Evolutionary conservation across 495 filamentous ascomycete genomes (phyloP).

Genomic region (Chaetomium cochliodes): DNA sequence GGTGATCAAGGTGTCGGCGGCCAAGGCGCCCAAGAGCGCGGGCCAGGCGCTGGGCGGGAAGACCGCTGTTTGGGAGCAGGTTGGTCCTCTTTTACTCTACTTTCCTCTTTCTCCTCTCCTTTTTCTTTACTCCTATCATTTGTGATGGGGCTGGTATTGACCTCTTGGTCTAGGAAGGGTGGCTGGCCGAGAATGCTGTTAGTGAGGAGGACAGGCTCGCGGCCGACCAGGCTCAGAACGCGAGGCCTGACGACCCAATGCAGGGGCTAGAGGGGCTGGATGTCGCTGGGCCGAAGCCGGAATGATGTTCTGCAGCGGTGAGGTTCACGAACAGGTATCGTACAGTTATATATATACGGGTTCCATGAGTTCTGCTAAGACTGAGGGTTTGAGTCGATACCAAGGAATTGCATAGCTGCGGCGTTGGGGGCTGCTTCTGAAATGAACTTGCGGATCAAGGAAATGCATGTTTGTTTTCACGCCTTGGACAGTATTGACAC

Average conservation of each 20-base stretch:
- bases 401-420: slow-evolving; percentile 44
- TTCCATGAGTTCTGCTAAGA: not conserved
- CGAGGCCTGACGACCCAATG: slow-evolving; percentile 80
- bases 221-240: slow-evolving; percentile 54
- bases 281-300: slow-evolving; percentile 85
- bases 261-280: slow-evolving; percentile 90
- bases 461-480: slow-evolving; percentile 20
- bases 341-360: not conserved
- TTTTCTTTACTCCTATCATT: slow-evolving; percentile 30
- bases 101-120: slow-evolving; percentile 1
- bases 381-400: slow-evolving; percentile 13
- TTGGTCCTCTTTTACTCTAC: slow-evolving; percentile 42
- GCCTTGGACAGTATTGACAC: slow-evolving; percentile 15
- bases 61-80: slow-evolving; percentile 98
- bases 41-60: slow-evolving; percentile 86
- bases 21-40: slow-evolving; percentile 87
- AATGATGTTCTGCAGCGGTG: slow-evolving; percentile 43
- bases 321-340: not conserved
- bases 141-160: slow-evolving; percentile 5
- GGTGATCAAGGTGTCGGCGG: slow-evolving; percentile 85
- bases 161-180: slow-evolving; percentile 71
- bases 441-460: slow-evolving; percentile 18
- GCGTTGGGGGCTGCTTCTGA: slow-evolving; percentile 35
- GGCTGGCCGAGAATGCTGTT: slow-evolving; percentile 85
- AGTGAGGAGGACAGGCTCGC: slow-evolving; percentile 79